Conservation (phyloP, 495 filamentous ascomycete genomes). For the Penicillium malachiteum region DNA sequence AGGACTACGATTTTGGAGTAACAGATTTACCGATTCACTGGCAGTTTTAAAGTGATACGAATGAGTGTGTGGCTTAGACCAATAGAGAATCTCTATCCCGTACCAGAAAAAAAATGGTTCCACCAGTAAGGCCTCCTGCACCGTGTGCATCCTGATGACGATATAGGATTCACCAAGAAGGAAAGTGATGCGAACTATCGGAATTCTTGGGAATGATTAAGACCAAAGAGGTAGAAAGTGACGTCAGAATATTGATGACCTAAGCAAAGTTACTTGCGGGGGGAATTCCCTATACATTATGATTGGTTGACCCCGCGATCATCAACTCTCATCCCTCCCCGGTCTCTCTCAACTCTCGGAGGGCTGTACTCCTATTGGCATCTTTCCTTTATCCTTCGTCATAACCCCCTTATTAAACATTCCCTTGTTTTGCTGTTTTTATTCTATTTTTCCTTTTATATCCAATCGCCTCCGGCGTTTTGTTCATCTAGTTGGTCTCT, state of each 20-base stretch:
- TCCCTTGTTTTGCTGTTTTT: not conserved
- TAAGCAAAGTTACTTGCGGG: not conserved
- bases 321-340: conserved; percentile 1
- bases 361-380: conserved; percentile 16
- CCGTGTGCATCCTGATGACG: not conserved
- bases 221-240: not conserved
- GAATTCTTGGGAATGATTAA: not conserved
- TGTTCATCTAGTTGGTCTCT: not conserved
- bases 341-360: conserved; percentile 4
- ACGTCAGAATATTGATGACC: conserved; percentile 6
- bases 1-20: conserved; percentile 79
- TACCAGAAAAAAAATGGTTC: no score
- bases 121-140: no score
- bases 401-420: not conserved
- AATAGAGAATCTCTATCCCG: not conserved
- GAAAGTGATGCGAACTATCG: not conserved
- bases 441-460: not conserved
- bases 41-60: not conserved
- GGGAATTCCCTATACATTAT: conserved; percentile 2
- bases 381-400: not conserved
- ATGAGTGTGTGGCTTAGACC: not conserved
- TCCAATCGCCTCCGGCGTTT: not conserved
- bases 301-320: conserved; percentile 13
- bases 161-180: not conserved
- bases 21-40: conserved; percentile 43